phyloP scores from a whole-genome alignment of 306 rosid genomes.

The Crataegus laevigata region DNA sequence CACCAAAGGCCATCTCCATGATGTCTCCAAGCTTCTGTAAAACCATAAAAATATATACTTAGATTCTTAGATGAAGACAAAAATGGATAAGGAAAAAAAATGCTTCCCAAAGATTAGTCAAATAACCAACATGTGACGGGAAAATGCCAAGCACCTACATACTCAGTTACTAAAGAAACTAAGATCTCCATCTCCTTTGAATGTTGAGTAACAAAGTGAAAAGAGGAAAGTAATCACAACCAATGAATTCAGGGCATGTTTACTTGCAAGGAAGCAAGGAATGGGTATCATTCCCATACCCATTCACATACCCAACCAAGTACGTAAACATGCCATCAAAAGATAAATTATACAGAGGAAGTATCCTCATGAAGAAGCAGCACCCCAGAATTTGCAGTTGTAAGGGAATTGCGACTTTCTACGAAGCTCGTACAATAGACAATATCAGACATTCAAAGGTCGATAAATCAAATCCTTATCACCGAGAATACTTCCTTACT shows the following conservation, averaged over 20 bases:
- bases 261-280: neutral
- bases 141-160: neutral
- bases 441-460: neutral
- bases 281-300: neutral
- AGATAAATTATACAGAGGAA: neutral
- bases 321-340: neutral
- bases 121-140: neutral
- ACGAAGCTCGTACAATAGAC: neutral
- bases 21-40: slow-evolving; percentile 97
- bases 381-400: neutral
- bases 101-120: neutral
- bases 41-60: slow-evolving; percentile 10
- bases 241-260: neutral
- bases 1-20: slow-evolving; percentile 92
- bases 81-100: neutral
- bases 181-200: neutral
- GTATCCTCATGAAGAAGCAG: neutral
- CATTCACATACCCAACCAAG: neutral
- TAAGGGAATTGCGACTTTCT: neutral
- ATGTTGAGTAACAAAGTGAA: neutral
- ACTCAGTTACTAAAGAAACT: neutral
- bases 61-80: slow-evolving; percentile 15
- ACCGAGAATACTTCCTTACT: neutral
- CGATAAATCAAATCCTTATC: neutral
- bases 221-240: neutral